phyloP scores from a whole-genome alignment of 129 eudicot genomes.

The Flaveria bidentis region DNA sequence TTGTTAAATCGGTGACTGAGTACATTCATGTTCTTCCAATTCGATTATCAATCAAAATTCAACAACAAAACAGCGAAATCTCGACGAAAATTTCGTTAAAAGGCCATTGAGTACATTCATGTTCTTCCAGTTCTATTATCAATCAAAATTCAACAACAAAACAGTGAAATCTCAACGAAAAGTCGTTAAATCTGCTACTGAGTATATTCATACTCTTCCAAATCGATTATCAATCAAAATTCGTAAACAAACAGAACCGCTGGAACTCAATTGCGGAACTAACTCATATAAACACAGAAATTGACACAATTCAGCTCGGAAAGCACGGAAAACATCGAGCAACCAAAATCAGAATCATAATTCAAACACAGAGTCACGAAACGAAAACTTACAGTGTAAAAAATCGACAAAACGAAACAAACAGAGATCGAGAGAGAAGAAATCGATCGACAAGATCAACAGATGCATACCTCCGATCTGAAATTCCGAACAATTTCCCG shows the following conservation, averaged over 20 bases:
- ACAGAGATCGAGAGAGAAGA: slow-evolving; percentile 21
- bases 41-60: slow-evolving; percentile 21
- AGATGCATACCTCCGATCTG: slow-evolving; percentile 36
- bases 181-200: background rate
- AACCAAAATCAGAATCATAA: background rate
- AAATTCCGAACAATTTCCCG: background rate
- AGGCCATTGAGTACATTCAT: background rate
- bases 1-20: background rate
- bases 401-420: slow-evolving; percentile 4
- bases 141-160: slow-evolving; percentile 20
- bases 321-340: background rate
- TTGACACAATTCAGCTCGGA: slow-evolving; percentile 11
- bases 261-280: background rate
- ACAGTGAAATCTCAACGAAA: slow-evolving; percentile 9
- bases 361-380: slow-evolving; percentile 9
- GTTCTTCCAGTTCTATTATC: background rate
- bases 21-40: background rate
- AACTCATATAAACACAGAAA: slow-evolving; percentile 8
- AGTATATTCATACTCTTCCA: slow-evolving; percentile 10
- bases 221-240: background rate
- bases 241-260: slow-evolving; percentile 17
- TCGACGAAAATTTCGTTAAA: background rate
- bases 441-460: background rate
- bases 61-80: slow-evolving; percentile 3
- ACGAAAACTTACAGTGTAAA: slow-evolving; percentile 3